Base-by-base conservation (phyloP, 805 yeast species). In the Kluyveromyces wickerhamii region DNA sequence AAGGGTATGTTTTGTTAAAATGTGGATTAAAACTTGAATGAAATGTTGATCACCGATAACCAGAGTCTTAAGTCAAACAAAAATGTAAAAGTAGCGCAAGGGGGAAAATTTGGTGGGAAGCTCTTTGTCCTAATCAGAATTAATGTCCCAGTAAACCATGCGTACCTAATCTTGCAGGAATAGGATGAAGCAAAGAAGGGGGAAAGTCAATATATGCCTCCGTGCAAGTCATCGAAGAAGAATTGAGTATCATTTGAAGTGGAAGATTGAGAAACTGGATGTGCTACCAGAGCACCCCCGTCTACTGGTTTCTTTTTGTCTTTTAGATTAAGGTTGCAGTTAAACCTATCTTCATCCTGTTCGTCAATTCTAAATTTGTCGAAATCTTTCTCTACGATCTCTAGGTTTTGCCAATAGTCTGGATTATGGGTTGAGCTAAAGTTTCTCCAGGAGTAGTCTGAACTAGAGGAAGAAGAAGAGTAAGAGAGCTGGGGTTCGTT, bases 331-430 rank as follows among this genome's bases (percentile, higher is more conserved):
- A 31, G 13, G 13, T 26, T 16, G 13, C 11, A 4, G 20, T 30
- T 30, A 26, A 30, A 14, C 9, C 21, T 15, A 6, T 29, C 41
- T 27, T 34, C 38, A 5, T 31, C 31, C 12, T 45, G 42, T 12
- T 43, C 49, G 24, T 40, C 41, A 7, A 45, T 38, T 26, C 33
- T 41, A 13, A 43, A 25, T n/a, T 32, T 36, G 12, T 39, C 34
- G 37, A 45, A 33, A 18, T 40, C 44, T 10, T 35, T 35, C 8
- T 35, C 39, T 14, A 43, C 36, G 10, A 12, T 16, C 16, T 30
- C 33, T 20, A 30, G n/a, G n/a, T 30, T 30, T 5, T 19, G 33
- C 33, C 33, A 30, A 12, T 30, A 30, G 14, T 30, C 33, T 13
- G 21, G 15, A 18, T 21, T 25, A 14, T 34, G 30, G 11, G 30